Evolutionary conservation across 2,329 filamentous ascomycete genomes (phyloP).

Genomic region (Scytalidium sp.): DNA sequence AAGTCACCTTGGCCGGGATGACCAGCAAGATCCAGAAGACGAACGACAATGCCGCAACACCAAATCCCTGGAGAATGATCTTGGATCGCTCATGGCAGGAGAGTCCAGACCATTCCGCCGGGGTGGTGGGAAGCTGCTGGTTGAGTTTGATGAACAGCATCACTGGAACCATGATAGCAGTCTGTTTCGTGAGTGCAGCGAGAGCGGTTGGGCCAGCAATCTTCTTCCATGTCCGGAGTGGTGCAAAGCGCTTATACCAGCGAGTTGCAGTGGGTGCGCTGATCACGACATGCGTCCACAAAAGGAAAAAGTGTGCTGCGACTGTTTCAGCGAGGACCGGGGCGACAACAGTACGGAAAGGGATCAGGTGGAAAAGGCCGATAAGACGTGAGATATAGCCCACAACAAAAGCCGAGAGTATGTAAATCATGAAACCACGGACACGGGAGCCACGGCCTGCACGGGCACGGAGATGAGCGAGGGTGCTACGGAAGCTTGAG

Average conservation of each 20-base stretch:
- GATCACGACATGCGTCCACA: slow-evolving; percentile 87
- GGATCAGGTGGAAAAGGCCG: slow-evolving; percentile 35
- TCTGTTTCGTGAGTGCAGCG: slow-evolving; percentile 55
- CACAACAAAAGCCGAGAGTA: slow-evolving; percentile 42
- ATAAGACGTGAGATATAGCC: slow-evolving; percentile 30
- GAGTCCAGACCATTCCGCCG: slow-evolving; percentile 16
- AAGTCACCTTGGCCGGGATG: slow-evolving; percentile 72
- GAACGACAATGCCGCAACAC: slow-evolving; percentile 44
- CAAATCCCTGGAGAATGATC: slow-evolving; percentile 39
- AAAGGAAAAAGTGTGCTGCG: slow-evolving; percentile 66
- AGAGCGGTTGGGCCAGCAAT: slow-evolving; percentile 66
- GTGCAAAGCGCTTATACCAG: slow-evolving; percentile 61
- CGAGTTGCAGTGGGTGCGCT: slow-evolving; percentile 59
- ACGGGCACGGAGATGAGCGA: slow-evolving; percentile 58
- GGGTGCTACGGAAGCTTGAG: slow-evolving; percentile 52
- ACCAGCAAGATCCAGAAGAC: slow-evolving; percentile 59
- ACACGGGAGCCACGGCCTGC: slow-evolving; percentile 65
- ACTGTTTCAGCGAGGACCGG: slow-evolving; percentile 57
- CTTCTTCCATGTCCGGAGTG: slow-evolving; percentile 62
- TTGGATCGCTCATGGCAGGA: slow-evolving; percentile 34
- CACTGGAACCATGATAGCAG: slow-evolving; percentile 45
- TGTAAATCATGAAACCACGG: slow-evolving; percentile 59
- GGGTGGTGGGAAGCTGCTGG: slow-evolving; percentile 26
- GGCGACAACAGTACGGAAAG: slow-evolving; percentile 40
- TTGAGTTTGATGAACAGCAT: slow-evolving; percentile 36